Evolutionary conservation across 176 grass and related monocot species (phyloP).

Genomic region (Themeda triandra): DNA sequence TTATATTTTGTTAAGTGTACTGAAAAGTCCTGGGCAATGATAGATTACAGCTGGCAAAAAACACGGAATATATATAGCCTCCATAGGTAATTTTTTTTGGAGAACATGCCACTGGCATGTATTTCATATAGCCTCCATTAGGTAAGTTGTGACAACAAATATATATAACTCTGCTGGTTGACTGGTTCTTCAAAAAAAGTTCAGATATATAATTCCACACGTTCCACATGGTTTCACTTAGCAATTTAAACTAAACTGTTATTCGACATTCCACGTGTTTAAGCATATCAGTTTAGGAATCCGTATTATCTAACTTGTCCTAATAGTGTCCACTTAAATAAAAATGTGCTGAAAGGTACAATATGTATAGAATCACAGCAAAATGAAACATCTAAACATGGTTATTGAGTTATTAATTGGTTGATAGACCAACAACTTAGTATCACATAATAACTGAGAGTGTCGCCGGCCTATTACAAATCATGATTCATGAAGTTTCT

Average conservation of each 20-base stretch:
- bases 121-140: too few species aligned
- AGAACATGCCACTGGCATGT: too few species aligned
- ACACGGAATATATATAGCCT: not conserved
- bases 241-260: not conserved
- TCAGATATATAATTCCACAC: not conserved
- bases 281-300: not conserved
- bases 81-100: too few species aligned
- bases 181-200: not conserved
- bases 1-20: constrained; percentile 4
- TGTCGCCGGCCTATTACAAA: constrained; percentile 26
- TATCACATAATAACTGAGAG: constrained; percentile 7
- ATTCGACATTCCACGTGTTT: not conserved
- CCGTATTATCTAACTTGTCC: not conserved
- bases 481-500: constrained; percentile 18
- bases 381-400: constrained; percentile 6
- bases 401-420: not conserved
- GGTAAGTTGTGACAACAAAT: not conserved
- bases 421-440: not conserved
- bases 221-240: not conserved
- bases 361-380: not conserved
- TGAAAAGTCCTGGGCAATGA: not conserved
- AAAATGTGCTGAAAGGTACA: not conserved
- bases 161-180: not conserved
- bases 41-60: not conserved
- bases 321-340: not conserved